Evolutionary conservation across 2,329 filamentous ascomycete species (phyloP).

Genomic region (Neonectria sp.): DNA sequence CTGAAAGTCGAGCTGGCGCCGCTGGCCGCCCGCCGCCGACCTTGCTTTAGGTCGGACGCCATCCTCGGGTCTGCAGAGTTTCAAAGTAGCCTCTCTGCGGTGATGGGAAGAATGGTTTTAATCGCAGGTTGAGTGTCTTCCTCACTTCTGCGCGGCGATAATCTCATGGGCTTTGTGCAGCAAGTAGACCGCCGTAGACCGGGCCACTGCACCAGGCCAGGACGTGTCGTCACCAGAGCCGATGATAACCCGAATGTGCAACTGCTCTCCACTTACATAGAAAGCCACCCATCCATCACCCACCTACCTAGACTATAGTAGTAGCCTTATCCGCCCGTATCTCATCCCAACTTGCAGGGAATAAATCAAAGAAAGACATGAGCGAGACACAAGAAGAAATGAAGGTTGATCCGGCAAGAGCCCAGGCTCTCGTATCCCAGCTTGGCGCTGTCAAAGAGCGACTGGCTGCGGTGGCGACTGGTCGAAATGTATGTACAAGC

Average conservation of each 20-base stretch:
- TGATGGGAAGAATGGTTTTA: not conserved
- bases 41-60: slow-evolving; percentile 50
- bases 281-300: slow-evolving; percentile 33
- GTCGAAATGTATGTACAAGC: slow-evolving; percentile 65
- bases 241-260: slow-evolving; percentile 53
- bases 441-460: slow-evolving; percentile 73
- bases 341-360: not conserved
- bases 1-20: slow-evolving; percentile 55
- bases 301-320: not conserved
- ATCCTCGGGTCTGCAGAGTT: slow-evolving; percentile 33
- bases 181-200: slow-evolving; percentile 24
- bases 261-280: slow-evolving; percentile 47
- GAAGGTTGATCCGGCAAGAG: slow-evolving; percentile 74
- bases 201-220: slow-evolving; percentile 3
- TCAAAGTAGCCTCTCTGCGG: not conserved
- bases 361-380: slow-evolving; percentile 54
- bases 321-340: slow-evolving; percentile 7
- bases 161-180: slow-evolving; percentile 18
- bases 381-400: slow-evolving; percentile 64
- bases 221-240: slow-evolving; percentile 40
- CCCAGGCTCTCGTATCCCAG: slow-evolving; percentile 74
- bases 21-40: slow-evolving; percentile 65
- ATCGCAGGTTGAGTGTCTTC: slow-evolving; percentile 11
- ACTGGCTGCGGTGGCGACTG: slow-evolving; percentile 67
- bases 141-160: not conserved